Evolutionary conservation across 2,329 filamentous ascomycete genomes (phyloP), one percentile per base, ranked within the genome.

Genomic region (Penicillium glabrum): DNA sequence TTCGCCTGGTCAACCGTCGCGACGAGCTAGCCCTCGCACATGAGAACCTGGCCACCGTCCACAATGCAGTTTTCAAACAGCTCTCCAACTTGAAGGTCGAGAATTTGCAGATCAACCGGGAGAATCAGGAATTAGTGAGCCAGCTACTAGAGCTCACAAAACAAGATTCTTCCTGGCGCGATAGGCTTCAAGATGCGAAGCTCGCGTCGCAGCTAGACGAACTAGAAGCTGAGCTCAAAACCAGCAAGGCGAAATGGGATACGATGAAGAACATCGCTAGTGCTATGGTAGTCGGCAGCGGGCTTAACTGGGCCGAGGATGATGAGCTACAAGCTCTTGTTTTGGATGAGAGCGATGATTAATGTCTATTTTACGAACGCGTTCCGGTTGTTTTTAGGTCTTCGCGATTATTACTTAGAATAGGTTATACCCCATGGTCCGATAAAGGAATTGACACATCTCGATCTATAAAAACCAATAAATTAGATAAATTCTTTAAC

Each of bases 261-360:
- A 86, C 88, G 21, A 84, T 93, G 72, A 95, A 93, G 76, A 89
- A 85, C 24, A 85, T 91, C 43, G 82, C 89, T n/a, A 89, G 89
- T 67, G 90, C 89, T 19, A 82, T 92, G 54, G 83, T 96, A 46
- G 89, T 86, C 5, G 90, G 89, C 3, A 96, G 91, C 72, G 91
- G 91, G 46, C 80, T 95, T 53, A 87, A 96, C 68, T 96, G 91
- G 91, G 86, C 85, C 13, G 79, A 83, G 41, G 86, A 96, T 72
- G 82, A 86, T 51, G 80, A 79, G 57, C 76, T 96, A 59, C 80
- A 84, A 56, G 83, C 85, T 50, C 80, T 93, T 59, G 90, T 96
- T 26, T 79, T 96, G 59, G 91, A 84, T 62, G 77, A 80, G 33
- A 80, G 93, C 61, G 89, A 83, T 54, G 76, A 79, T 59, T 76